Percentiles rank a stretch among this genome's conserved stretches.
Evolutionary conservation across 805 yeast species (phyloP).

Genomic region (Monosporozyma yasuniensis): DNA sequence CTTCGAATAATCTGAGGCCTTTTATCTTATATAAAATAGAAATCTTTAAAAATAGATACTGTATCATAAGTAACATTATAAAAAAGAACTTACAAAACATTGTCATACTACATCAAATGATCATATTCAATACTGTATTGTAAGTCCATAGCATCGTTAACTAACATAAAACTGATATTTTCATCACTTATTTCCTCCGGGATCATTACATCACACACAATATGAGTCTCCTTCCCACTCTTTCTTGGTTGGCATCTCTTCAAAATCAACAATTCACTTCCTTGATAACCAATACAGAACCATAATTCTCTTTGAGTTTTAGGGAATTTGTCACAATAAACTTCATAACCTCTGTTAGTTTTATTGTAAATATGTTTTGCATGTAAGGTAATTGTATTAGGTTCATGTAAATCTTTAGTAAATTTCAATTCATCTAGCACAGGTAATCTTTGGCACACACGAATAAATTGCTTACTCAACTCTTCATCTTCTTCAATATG

Average conservation of each 20-base stretch:
- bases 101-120: slow-evolving; percentile 7
- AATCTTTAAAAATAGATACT: not conserved
- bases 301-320: slow-evolving; percentile 89
- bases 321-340: slow-evolving; percentile 75
- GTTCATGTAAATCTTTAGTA: slow-evolving; percentile 26
- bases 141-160: slow-evolving; percentile 63
- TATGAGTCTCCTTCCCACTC: slow-evolving; percentile 22
- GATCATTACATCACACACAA: slow-evolving; percentile 39
- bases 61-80: not conserved
- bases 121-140: slow-evolving; percentile 29
- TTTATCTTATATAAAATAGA: not conserved
- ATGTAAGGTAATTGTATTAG: slow-evolving; percentile 34
- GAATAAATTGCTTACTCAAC: slow-evolving; percentile 40
- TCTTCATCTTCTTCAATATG: slow-evolving; percentile 36
- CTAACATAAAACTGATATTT: slow-evolving; percentile 38
- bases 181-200: slow-evolving; percentile 42
- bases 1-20: slow-evolving; percentile 29
- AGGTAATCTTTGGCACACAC: slow-evolving; percentile 52
- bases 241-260: slow-evolving; percentile 66
- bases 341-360: slow-evolving; percentile 48
- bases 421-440: slow-evolving; percentile 38
- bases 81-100: not conserved
- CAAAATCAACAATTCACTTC: slow-evolving; percentile 49
- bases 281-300: slow-evolving; percentile 58
- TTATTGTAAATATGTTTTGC: slow-evolving; percentile 45